phyloP scores from a whole-genome alignment of 331 rosid species.

The Stylosanthes scabra region DNA sequence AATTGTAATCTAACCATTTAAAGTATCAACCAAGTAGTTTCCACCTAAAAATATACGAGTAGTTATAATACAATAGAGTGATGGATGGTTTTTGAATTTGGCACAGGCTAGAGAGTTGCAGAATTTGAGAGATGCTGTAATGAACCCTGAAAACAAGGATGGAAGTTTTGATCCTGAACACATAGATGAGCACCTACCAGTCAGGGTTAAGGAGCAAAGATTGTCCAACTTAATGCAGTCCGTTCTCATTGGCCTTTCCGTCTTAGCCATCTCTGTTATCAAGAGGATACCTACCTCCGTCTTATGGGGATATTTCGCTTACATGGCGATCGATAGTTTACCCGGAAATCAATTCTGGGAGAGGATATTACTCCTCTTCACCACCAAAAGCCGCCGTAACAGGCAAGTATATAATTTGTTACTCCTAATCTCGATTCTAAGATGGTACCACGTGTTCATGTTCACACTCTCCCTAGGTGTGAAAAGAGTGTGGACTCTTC shows the following conservation, averaged over 20 bases:
- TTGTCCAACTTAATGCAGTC: slow-evolving; percentile 83
- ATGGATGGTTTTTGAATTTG: slow-evolving; percentile 13
- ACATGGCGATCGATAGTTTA: not conserved
- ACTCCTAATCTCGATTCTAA: too few species aligned
- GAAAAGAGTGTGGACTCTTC: too few species aligned
- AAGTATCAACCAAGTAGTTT: too few species aligned
- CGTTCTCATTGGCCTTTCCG: slow-evolving; percentile 82
- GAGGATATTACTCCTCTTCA: not conserved
- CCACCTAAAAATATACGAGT: too few species aligned
- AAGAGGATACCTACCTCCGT: not conserved
- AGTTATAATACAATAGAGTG: too few species aligned
- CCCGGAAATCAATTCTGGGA: not conserved
- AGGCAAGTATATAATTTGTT: too few species aligned
- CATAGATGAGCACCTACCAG: slow-evolving; percentile 89
- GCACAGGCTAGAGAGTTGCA: slow-evolving; percentile 64
- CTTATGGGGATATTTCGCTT: not conserved
- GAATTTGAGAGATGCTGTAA: slow-evolving; percentile 69
- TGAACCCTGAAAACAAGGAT: slow-evolving; percentile 80
- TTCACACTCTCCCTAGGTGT: too few species aligned
- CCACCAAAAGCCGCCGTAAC: not conserved
- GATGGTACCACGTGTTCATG: too few species aligned
- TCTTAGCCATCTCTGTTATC: slow-evolving; percentile 74
- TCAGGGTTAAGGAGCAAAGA: slow-evolving; percentile 93
- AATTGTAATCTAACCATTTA: too few species aligned
- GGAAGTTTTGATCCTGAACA: slow-evolving; percentile 90